Conservation (phyloP, 495 filamentous ascomycete genomes). For the Hypoxylon intermedium region DNA sequence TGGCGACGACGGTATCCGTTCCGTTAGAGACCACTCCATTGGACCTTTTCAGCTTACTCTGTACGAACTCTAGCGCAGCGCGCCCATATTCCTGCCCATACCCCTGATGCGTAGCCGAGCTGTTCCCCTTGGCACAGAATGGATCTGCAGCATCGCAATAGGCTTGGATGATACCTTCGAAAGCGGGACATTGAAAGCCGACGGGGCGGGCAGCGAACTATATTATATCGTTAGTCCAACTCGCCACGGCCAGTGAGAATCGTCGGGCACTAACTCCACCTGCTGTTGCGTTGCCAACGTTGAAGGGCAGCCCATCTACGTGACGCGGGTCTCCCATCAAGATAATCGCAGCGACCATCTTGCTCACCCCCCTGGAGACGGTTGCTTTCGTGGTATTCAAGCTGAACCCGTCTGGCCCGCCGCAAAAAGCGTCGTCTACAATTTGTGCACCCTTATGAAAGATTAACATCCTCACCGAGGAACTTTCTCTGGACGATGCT, state of each 20-base stretch:
- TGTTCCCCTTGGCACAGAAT: constrained; percentile 66
- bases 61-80: constrained; percentile 60
- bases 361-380: constrained; percentile 52
- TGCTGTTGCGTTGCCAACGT: constrained; percentile 63
- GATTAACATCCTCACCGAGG: neutral
- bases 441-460: constrained; percentile 62
- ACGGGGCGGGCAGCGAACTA: constrained; percentile 64
- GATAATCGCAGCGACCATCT: constrained; percentile 64
- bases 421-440: constrained; percentile 66
- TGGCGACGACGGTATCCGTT: neutral
- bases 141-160: constrained; percentile 68
- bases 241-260: constrained; percentile 1
- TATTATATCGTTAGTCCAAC: constrained; percentile 8
- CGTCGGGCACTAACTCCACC: constrained; percentile 57
- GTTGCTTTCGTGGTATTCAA: constrained; percentile 55
- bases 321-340: constrained; percentile 66
- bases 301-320: constrained; percentile 58
- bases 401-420: constrained; percentile 61
- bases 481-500: neutral
- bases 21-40: neutral
- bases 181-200: constrained; percentile 60
- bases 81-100: constrained; percentile 64
- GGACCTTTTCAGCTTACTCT: constrained; percentile 49
- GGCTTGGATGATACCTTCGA: constrained; percentile 58
- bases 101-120: constrained; percentile 61